Conservation (phyloP, 768 basidiomycete genomes). For the Phylloporus sp. region DNA sequence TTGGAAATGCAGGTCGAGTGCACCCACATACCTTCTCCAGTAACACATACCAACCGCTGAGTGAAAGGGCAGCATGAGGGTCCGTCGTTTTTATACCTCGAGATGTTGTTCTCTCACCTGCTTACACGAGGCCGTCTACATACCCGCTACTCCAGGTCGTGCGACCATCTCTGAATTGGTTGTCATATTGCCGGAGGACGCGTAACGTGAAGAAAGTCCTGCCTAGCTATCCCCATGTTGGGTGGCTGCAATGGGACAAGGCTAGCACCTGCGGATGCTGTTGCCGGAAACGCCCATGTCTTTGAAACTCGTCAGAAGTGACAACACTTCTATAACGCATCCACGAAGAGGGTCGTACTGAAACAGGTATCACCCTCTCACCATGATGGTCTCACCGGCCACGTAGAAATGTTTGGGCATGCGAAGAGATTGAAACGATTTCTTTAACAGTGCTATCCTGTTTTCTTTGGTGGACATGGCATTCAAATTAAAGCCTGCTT, state of each 20-base stretch:
- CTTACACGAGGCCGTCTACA: constrained; percentile 25
- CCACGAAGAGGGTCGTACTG: constrained; percentile 25
- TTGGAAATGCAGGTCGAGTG: not conserved
- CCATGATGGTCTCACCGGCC: constrained; percentile 16
- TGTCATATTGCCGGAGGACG: no score
- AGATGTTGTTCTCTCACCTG: constrained; percentile 23
- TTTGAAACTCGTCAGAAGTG: constrained; percentile 28
- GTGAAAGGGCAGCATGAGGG: not conserved
- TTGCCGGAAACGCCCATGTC: constrained; percentile 25
- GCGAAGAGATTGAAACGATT: constrained; percentile 16
- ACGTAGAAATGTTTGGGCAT: constrained; percentile 20
- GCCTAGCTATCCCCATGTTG: no score
- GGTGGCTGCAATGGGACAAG: constrained; percentile 10
- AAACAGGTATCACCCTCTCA: constrained; percentile 29
- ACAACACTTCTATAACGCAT: constrained; percentile 27
- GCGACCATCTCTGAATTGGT: no score
- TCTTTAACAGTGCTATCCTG: constrained; percentile 7
- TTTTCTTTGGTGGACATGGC: constrained; percentile 3
- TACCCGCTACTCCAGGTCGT: constrained; percentile 20
- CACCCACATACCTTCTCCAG: constrained; percentile 49
- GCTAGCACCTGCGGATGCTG: constrained; percentile 13
- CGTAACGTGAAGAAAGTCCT: no score
- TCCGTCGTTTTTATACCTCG: constrained; percentile 27
- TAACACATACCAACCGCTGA: constrained; percentile 46
- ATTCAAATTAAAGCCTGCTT: not conserved